Evolutionary conservation across 306 rosid genomes (phyloP).

Genomic region (Spatholobus suberectus): DNA sequence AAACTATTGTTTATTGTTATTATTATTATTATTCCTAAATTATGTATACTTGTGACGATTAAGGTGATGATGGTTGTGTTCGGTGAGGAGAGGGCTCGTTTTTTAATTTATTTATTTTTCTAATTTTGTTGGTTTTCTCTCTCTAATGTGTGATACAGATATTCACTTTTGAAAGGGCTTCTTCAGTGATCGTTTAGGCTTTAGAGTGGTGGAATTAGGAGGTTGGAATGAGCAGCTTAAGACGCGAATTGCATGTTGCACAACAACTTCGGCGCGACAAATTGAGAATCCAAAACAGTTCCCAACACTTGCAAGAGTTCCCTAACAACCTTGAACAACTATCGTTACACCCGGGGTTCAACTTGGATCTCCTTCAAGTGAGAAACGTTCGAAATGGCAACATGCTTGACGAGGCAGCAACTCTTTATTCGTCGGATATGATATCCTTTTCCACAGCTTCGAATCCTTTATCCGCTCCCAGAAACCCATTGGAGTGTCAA

Average conservation of each 20-base stretch:
- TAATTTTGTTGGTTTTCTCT: not conserved
- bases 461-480: conserved; percentile 35
- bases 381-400: conserved; percentile 52
- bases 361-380: conserved; percentile 57
- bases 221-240: conserved; percentile 70
- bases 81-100: not conserved
- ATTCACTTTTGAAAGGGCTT: not conserved
- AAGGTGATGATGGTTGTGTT: not conserved
- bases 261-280: conserved; percentile 90
- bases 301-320: conserved; percentile 44
- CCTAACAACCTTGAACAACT: conserved; percentile 49
- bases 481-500: conserved; percentile 37
- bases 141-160: not conserved
- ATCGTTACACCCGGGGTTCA: conserved; percentile 41
- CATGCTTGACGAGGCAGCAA: conserved; percentile 45
- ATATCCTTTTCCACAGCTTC: conserved; percentile 49
- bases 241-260: conserved; percentile 86
- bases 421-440: conserved; percentile 58
- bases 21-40: not conserved
- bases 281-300: conserved; percentile 59
- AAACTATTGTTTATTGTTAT: not conserved
- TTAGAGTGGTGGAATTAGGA: not conserved
- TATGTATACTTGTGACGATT: not conserved
- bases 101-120: not conserved
- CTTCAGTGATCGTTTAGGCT: not conserved